Percentiles rank a stretch among this genome's conserved stretches.
Conservation (phyloP, 768 basidiomycete species). For the Mycena capillaripes region DNA sequence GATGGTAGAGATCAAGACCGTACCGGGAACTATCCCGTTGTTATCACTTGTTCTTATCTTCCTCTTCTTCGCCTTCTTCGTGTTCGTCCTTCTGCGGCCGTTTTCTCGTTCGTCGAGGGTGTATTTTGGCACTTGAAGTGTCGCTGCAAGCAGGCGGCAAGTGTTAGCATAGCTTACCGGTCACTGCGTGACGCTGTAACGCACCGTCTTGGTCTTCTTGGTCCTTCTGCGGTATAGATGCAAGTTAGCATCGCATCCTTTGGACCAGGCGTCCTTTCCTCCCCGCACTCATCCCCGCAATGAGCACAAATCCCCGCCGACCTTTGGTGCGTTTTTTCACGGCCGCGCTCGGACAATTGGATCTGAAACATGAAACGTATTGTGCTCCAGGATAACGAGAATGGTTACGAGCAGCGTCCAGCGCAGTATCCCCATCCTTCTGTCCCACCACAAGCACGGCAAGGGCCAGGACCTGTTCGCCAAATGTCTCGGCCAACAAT, state of each 20-base stretch:
- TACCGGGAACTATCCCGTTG: neutral
- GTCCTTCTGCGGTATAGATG: no score
- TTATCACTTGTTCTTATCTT: constrained; percentile 1
- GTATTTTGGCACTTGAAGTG: constrained; percentile 7
- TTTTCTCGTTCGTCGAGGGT: neutral
- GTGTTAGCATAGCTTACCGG: neutral
- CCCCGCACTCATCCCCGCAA: neutral
- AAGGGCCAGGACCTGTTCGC: neutral
- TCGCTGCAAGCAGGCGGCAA: neutral
- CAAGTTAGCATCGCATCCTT: neutral
- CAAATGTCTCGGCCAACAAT: constrained; percentile 1
- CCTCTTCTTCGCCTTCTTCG: neutral
- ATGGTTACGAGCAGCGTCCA: constrained; percentile 15
- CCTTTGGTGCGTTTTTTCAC: neutral
- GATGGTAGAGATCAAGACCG: neutral
- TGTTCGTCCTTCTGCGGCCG: neutral
- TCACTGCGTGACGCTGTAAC: neutral
- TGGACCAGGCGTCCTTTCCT: constrained; percentile 30
- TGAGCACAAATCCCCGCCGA: constrained; percentile 5
- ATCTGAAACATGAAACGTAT: constrained; percentile 2
- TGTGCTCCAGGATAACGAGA: constrained; percentile 19
- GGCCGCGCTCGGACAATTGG: neutral
- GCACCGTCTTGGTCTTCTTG: no score
- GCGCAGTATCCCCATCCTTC: constrained; percentile 6
- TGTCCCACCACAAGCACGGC: neutral